Conservation (phyloP, 495 filamentous ascomycete species). For the Penicillium soppii region DNA sequence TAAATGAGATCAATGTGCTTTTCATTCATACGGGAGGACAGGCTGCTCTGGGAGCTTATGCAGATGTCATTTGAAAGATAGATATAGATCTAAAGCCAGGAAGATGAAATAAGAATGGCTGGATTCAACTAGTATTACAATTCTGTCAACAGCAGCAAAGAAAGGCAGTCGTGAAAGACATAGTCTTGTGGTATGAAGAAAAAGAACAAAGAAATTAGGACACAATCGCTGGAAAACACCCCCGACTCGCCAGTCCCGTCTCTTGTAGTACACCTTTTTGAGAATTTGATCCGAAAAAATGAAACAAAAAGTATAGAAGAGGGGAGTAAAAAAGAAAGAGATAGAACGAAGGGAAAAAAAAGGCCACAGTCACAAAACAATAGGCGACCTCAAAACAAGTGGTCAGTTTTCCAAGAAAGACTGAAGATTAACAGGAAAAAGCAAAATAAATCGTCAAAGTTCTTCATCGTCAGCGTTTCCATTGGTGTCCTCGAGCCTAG, state of each 20-base stretch:
- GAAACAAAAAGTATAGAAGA: conserved; percentile 3
- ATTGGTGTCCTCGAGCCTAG: neutral
- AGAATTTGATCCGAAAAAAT: conserved; percentile 5
- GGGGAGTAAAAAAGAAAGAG: conserved; percentile 7
- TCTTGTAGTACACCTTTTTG: conserved; percentile 23
- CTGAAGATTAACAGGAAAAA: conserved; percentile 4
- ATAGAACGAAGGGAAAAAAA: conserved; percentile 7
- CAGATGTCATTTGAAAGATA: conserved; percentile 17
- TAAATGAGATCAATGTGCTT: conserved; percentile 31
- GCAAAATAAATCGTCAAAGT: conserved; percentile 10
- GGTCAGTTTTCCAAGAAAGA: conserved; percentile 1
- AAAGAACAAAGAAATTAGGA: conserved; percentile 10
- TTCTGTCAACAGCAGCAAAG: conserved; percentile 16
- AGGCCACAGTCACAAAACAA: neutral
- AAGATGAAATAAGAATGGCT: conserved; percentile 11
- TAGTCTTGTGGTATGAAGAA: conserved; percentile 17
- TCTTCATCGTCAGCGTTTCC: conserved; percentile 11
- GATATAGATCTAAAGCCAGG: neutral
- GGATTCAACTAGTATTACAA: conserved; percentile 32
- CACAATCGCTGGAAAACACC: conserved; percentile 21
- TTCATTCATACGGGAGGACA: conserved; percentile 47
- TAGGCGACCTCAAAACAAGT: conserved; percentile 5
- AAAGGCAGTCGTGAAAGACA: conserved; percentile 24
- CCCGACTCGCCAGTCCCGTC: conserved; percentile 15
- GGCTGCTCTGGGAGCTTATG: conserved; percentile 35